These are phyloP conservation scores for Leccinum longicurvipes DNA, from an alignment of 768 basidiomycete genomes.

Conservation along the genomic window DNA sequence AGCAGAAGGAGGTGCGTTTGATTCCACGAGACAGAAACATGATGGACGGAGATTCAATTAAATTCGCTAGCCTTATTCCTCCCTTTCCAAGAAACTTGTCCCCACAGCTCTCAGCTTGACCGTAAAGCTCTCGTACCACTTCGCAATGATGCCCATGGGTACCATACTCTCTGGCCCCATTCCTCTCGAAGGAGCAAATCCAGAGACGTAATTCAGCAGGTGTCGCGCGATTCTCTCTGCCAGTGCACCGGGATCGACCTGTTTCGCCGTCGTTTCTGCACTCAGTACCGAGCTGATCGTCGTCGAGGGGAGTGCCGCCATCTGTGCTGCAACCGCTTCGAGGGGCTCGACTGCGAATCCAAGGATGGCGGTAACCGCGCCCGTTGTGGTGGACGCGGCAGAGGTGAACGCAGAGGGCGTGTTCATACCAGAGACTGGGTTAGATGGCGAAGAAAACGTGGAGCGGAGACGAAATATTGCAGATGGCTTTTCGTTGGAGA, in stretches of 20 bases:
- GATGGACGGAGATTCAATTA: background rate
- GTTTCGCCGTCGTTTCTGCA: constrained; percentile 10
- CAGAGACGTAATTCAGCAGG: constrained; percentile 70
- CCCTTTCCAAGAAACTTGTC: constrained; percentile 56
- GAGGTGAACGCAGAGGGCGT: constrained; percentile 33
- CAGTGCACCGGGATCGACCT: constrained; percentile 11
- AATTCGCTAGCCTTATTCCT: constrained; percentile 5
- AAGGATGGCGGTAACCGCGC: constrained; percentile 66
- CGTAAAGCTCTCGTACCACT: constrained; percentile 70
- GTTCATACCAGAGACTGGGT: constrained; percentile 29
- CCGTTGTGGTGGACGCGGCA: constrained; percentile 29
- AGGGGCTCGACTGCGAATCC: constrained; percentile 82
- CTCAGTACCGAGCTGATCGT: constrained; percentile 25
- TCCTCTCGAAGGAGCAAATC: constrained; percentile 49
- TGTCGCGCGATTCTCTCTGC: constrained; percentile 50
- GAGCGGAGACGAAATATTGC: constrained; percentile 83
- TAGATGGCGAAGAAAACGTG: constrained; percentile 44
- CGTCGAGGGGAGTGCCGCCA: constrained; percentile 41
- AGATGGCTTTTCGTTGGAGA: constrained; percentile 87
- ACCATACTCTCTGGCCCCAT: constrained; percentile 51
- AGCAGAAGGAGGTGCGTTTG: background rate
- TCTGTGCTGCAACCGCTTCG: constrained; percentile 53
- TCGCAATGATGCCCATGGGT: constrained; percentile 59
- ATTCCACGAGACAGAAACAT: constrained; percentile 13
- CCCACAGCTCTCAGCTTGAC: constrained; percentile 58